Evolutionary conservation across 2,329 filamentous ascomycete species (phyloP).

Genomic region (Pyricularia sp.): DNA sequence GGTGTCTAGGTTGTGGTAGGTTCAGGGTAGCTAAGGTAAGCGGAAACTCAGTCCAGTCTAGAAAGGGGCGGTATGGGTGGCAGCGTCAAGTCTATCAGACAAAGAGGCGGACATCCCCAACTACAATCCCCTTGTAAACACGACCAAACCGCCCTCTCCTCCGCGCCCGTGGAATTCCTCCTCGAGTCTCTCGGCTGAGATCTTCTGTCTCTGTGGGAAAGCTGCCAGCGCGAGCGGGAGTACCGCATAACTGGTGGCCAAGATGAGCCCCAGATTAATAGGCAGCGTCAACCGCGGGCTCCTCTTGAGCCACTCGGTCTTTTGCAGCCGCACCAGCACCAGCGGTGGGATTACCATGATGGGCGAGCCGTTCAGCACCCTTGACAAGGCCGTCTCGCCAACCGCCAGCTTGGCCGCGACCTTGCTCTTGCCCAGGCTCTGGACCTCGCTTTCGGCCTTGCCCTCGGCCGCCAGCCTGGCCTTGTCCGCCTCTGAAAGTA

Average conservation of each 20-base stretch:
- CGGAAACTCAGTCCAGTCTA: background rate
- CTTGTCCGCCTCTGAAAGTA: conserved; percentile 63
- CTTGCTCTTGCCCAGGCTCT: conserved; percentile 75
- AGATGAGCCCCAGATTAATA: conserved; percentile 79
- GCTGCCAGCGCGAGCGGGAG: conserved; percentile 82
- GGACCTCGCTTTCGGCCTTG: conserved; percentile 53
- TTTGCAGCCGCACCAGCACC: conserved; percentile 75
- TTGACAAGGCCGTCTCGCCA: conserved; percentile 81
- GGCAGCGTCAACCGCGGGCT: conserved; percentile 71
- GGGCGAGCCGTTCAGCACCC: conserved; percentile 87
- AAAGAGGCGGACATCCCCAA: background rate
- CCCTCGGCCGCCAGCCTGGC: conserved; percentile 44
- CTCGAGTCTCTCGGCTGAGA: conserved; percentile 68
- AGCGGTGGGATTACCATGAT: conserved; percentile 96
- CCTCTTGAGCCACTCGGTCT: conserved; percentile 69
- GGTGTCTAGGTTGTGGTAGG: background rate
- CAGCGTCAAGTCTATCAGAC: background rate
- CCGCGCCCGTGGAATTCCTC: conserved; percentile 77
- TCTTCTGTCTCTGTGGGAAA: conserved; percentile 84
- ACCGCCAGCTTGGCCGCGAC: conserved; percentile 85
- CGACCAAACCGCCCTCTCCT: conserved; percentile 73
- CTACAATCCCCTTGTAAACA: conserved; percentile 92
- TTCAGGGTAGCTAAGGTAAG: background rate
- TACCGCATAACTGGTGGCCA: conserved; percentile 79
- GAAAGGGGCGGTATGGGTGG: background rate